phyloP scores from a whole-genome alignment of 2,329 filamentous ascomycete species.

The Scolecobasidium constrictum region DNA sequence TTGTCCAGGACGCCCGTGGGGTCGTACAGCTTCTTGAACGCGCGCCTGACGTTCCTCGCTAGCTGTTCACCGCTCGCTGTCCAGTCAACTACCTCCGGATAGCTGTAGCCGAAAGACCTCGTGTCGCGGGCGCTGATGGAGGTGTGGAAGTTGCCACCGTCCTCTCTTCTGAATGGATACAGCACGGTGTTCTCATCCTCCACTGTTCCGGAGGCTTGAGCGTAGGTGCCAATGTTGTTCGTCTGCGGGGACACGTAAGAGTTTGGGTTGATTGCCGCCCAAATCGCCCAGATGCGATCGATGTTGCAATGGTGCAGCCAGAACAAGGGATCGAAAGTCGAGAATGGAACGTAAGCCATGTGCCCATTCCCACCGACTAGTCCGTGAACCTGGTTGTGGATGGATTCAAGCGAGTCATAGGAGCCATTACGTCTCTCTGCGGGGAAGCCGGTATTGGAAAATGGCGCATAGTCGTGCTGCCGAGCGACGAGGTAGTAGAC shows the following conservation, averaged over 20 bases:
- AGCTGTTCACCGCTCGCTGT: neutral
- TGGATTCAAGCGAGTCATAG: neutral
- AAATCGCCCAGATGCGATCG: conserved; percentile 8
- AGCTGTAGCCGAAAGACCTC: conserved; percentile 4
- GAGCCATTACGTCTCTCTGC: neutral
- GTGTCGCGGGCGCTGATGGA: neutral
- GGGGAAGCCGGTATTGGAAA: conserved; percentile 1
- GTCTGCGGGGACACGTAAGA: conserved; percentile 1
- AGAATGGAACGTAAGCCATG: neutral
- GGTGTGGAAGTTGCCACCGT: neutral
- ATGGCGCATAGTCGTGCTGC: neutral
- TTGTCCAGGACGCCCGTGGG: neutral
- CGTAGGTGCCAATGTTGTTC: conserved; percentile 2
- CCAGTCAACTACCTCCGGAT: conserved; percentile 7
- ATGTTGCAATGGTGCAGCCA: conserved; percentile 8
- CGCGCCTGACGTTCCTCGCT: neutral
- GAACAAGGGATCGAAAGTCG: conserved; percentile 8
- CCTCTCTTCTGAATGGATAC: neutral
- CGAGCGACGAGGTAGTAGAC: neutral
- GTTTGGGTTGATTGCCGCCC: conserved; percentile 5
- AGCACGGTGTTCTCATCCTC: conserved; percentile 4
- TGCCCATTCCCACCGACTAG: conserved; percentile 6
- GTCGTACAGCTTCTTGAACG: conserved; percentile 1
- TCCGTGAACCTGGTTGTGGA: conserved; percentile 4
- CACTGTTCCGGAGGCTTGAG: neutral